Evolutionary conservation across 2,329 filamentous ascomycete species (phyloP).

Genomic region (Fusarium tricinctum): DNA sequence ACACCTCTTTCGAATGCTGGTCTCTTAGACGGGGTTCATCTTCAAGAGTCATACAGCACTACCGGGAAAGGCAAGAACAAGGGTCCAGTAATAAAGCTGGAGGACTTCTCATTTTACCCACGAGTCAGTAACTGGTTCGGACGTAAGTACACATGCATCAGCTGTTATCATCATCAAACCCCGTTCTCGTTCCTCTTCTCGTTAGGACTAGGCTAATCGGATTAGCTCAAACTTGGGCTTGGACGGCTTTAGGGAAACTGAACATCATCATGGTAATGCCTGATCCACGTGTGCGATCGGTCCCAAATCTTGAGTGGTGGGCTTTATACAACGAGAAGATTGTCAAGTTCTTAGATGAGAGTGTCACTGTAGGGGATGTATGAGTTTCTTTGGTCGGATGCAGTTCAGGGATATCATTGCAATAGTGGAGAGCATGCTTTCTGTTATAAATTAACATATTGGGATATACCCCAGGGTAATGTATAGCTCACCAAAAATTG

Average conservation of each 20-base stretch:
- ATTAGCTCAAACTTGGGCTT: constrained; percentile 17
- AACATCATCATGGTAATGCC: constrained; percentile 13
- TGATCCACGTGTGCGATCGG: not conserved
- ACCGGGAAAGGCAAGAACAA: not conserved
- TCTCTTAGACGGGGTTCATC: constrained; percentile 5
- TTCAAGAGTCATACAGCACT: constrained; percentile 1
- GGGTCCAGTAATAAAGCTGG: not conserved
- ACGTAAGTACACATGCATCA: not conserved
- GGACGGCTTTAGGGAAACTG: constrained; percentile 4
- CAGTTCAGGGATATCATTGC: too few relatives aligned
- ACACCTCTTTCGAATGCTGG: constrained; percentile 15
- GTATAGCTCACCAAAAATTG: too few relatives aligned
- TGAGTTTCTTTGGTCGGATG: not conserved
- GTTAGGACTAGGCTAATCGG: not conserved
- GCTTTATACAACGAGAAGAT: not conserved
- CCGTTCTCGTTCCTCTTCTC: accelerated
- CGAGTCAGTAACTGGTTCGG: constrained; percentile 19
- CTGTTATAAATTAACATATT: too few relatives aligned
- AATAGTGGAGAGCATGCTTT: not conserved
- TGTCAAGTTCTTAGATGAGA: not conserved
- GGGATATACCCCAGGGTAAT: too few relatives aligned
- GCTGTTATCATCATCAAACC: accelerated
- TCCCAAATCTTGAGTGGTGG: constrained; percentile 9
- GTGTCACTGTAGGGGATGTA: not conserved
- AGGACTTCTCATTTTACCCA: constrained; percentile 16